Percentiles rank a stretch among this genome's conserved stretches.
These are phyloP conservation scores for Cymodocea nodosa DNA, from an alignment of 116 monocot genomes.

Conservation along the genomic window DNA sequence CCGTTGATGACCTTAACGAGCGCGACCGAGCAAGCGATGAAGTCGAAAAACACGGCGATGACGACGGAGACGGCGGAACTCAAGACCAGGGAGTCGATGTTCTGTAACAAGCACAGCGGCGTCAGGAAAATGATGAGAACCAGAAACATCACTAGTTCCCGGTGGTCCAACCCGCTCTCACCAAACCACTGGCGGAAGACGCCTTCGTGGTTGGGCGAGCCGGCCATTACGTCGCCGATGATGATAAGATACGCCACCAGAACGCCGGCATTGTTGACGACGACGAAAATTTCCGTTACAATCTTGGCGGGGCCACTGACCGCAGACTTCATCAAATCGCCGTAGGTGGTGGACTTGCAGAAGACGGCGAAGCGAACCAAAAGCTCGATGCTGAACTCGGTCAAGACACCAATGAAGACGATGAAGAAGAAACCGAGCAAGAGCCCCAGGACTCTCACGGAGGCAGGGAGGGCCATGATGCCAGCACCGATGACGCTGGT, in stretches of 20 bases:
- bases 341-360: slow-evolving; percentile 57
- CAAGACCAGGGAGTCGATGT: slow-evolving; percentile 69
- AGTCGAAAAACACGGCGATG: slow-evolving; percentile 75
- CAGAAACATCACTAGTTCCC: slow-evolving; percentile 50
- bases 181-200: slow-evolving; percentile 73
- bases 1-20: slow-evolving; percentile 46
- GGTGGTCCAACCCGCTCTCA: slow-evolving; percentile 45
- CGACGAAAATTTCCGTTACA: slow-evolving; percentile 60
- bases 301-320: slow-evolving; percentile 42
- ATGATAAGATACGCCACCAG: slow-evolving; percentile 52
- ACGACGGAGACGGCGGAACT: slow-evolving; percentile 71
- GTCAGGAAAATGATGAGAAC: slow-evolving; percentile 50
- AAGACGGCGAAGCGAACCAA: slow-evolving; percentile 56
- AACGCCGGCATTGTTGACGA: slow-evolving; percentile 75
- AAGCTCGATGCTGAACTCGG: slow-evolving; percentile 80
- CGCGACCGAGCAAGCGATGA: slow-evolving; percentile 53
- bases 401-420: slow-evolving; percentile 56
- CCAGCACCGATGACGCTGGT: slow-evolving; percentile 91
- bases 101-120: slow-evolving; percentile 66
- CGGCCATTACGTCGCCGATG: slow-evolving; percentile 86
- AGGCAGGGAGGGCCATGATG: slow-evolving; percentile 90
- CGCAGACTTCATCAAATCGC: slow-evolving; percentile 54
- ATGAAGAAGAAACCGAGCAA: slow-evolving; percentile 33
- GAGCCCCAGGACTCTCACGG: slow-evolving; percentile 80
- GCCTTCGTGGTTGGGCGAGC: slow-evolving; percentile 53